Evolutionary conservation across 306 rosid species (phyloP), one percentile per base, ranked within the genome.

Genomic region (Citrullus colocynthis): DNA sequence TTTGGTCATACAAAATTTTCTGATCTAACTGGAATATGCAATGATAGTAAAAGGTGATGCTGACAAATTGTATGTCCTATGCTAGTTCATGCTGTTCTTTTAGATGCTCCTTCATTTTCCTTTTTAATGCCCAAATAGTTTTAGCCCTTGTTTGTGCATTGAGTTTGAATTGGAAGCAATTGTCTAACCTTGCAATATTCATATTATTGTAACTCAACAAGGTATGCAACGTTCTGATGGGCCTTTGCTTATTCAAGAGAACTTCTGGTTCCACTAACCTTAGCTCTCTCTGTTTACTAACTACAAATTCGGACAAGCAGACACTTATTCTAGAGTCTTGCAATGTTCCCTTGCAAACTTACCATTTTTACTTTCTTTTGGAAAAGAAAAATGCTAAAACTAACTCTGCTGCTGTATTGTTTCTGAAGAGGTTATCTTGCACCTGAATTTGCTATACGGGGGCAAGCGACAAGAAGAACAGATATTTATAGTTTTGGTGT

Each of bases 401-500:
- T 73, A 30, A 73, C 60, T 73, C 28, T 15, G 1, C 20, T 70
- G 30, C 54, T 78, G 15, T 87, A 51, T 81, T 78, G 75, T 78
- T 51, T 41, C 34, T 78, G 76, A 18, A 93, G 98, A 80, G 98
- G 98, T 61, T 93, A 93, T 80, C 17, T 93, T 69, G 98, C 98
- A 20, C 98, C 98, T 49, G 98, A 93, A 69, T 93, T 89, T 65
- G 97, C 96, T 18, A 86, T 93, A 75, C 87, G 90, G 83, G 89
- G 88, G 78, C 97, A 88, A 83, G 97, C 91, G 80, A 93, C 98
- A 30, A 89, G 92, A 86, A 91, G 89, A 86, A 83, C 97, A 17
- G 97, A 91, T 81, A 74, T 88, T 39, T 93, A 93, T 69, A 90
- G 98, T 83, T 93, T 93, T 83, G 98, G 98, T 70, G 89, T 93